Base-by-base conservation (phyloP, 345 rosid species). In the Lagerstroemia speciosa region DNA sequence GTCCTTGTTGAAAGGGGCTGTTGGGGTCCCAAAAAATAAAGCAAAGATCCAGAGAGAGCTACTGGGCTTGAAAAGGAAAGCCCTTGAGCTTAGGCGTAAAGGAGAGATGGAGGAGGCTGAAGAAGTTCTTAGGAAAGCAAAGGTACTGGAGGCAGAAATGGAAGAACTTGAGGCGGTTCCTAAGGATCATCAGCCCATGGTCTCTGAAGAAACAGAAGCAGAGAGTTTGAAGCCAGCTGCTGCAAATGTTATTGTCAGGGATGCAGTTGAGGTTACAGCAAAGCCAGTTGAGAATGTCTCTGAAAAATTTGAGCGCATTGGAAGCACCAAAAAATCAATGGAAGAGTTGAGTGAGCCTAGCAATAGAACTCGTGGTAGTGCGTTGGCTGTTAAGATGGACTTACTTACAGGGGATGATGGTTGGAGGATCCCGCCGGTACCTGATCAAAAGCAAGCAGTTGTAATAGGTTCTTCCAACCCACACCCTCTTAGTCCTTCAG, bases 31-130 rank as follows among this genome's bases (percentile, higher is more conserved):
- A 57, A 86, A 81, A 81, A 90, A 83, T 70, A 89, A 87, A 74
- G 83, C 81, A 71, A 92, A 89, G 74, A 75, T 89, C 36, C 98
- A 93, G 83, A 77, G 97, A 80, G 98, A 89, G 71, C 84, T 93
- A 64, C 80, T 93, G 73, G 85, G 81, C 70, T 71, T 90, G 76
- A 90, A 93, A 77, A 89, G 97, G 73, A 93, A 84, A 77, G 93
- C 97, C 32, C 80, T 90, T 74, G 73, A 84, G 60, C 71, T 93
- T 76, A 78, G 98, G 72, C 94, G 91, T 53, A 86, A 87, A 68
- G 97, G 98, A 52, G 86, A 86, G 64, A 62, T 73, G 40, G 89
- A 85, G 34, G 96, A 90, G 80, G 96, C 96, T 12, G 96, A 90
- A 68, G 94, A 87, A 80, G 75, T 87, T 62, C 81, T 81, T 67